Percentiles rank a stretch among this genome's conserved stretches.
Conservation (phyloP, 2,329 filamentous ascomycete species). For the Xylariaceae sp. region DNA sequence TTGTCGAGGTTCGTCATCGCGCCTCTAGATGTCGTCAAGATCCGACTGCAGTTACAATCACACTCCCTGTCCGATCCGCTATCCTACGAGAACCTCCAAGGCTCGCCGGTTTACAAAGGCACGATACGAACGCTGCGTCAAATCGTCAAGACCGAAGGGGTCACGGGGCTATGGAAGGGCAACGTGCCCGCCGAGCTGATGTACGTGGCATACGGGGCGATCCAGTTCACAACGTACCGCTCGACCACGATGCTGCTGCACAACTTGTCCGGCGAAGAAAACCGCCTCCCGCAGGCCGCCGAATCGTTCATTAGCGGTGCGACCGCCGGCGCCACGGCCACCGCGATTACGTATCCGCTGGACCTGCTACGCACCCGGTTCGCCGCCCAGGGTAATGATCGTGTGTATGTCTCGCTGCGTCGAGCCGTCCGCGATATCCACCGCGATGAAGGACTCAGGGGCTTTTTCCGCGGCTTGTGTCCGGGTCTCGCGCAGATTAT, state of each 20-base stretch:
- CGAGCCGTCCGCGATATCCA: conserved; percentile 67
- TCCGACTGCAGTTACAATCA: conserved; percentile 88
- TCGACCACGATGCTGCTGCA: conserved; percentile 63
- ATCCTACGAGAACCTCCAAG: conserved; percentile 45
- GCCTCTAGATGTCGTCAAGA: conserved; percentile 96
- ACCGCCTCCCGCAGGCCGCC: conserved; percentile 53
- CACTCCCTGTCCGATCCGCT: conserved; percentile 74
- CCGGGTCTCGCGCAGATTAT: conserved; percentile 83
- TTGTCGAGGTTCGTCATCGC: conserved; percentile 91
- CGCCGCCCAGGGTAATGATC: conserved; percentile 80
- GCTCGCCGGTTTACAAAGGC: conserved; percentile 61
- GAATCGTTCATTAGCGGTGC: conserved; percentile 83
- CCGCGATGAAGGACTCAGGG: conserved; percentile 64
- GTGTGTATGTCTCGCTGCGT: conserved; percentile 69
- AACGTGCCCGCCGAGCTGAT: conserved; percentile 93
- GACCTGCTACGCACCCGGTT: conserved; percentile 92
- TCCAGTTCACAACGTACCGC: conserved; percentile 88
- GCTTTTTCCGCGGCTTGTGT: conserved; percentile 83
- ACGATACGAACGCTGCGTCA: conserved; percentile 68
- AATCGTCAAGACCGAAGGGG: conserved; percentile 74
- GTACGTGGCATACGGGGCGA: conserved; percentile 83
- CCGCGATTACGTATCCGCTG: conserved; percentile 80
- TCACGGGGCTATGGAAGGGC: conserved; percentile 91
- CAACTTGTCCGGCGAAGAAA: conserved; percentile 36
- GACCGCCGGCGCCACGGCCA: conserved; percentile 73